Conservation (phyloP, 371 early-diverging fungal species). For the Encephalitozoon intestinalis region DNA sequence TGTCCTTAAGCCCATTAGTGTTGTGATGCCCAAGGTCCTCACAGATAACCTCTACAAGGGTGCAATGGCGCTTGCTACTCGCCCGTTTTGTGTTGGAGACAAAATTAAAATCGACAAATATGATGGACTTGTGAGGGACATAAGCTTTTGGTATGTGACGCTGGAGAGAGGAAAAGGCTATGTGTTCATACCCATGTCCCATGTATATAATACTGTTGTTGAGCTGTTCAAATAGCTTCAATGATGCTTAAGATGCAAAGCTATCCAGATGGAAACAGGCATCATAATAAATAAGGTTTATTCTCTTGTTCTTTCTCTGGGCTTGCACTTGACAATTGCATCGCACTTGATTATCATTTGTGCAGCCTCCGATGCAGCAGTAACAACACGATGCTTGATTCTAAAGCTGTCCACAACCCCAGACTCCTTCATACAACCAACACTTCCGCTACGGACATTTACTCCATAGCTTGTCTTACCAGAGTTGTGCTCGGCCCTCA, state of each 20-base stretch:
- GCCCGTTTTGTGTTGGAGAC: slow-evolving; percentile 36
- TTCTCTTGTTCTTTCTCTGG: slow-evolving; percentile 64
- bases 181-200: slow-evolving; percentile 50
- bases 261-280: not conserved
- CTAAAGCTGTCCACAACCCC: slow-evolving; percentile 92
- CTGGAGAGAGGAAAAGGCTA: slow-evolving; percentile 36
- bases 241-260: not conserved
- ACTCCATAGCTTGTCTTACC: slow-evolving; percentile 73
- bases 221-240: slow-evolving; percentile 27
- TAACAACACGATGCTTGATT: slow-evolving; percentile 86
- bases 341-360: slow-evolving; percentile 97
- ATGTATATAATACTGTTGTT: slow-evolving; percentile 41
- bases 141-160: slow-evolving; percentile 40
- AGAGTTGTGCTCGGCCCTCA: slow-evolving; percentile 80
- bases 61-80: slow-evolving; percentile 23
- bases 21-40: slow-evolving; percentile 2
- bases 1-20: not conserved
- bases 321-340: slow-evolving; percentile 88
- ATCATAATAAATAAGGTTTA: slow-evolving; percentile 36
- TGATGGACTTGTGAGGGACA: slow-evolving; percentile 37
- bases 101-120: slow-evolving; percentile 38
- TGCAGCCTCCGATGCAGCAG: slow-evolving; percentile 90
- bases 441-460: slow-evolving; percentile 63
- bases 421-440: slow-evolving; percentile 73
- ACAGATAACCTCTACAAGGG: slow-evolving; percentile 44